Percentiles rank a stretch among this genome's conserved stretches.
Evolutionary conservation across 2,329 filamentous ascomycete genomes (phyloP).

Genomic region (Fragosphaeria purpurea): DNA sequence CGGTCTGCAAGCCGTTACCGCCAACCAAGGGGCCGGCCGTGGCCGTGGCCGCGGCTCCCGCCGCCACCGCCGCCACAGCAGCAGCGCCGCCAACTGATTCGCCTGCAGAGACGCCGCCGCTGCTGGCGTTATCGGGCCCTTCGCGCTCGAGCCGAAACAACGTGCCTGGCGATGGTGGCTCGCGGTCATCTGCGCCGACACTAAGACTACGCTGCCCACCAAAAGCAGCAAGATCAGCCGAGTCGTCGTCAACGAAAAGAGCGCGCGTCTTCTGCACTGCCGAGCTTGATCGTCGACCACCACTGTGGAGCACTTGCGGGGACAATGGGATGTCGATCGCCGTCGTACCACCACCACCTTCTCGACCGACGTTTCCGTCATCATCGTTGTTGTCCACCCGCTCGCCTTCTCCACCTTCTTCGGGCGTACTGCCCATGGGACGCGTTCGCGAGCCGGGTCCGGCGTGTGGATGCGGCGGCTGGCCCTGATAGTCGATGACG

Average conservation of each 20-base stretch:
- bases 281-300: slow-evolving; percentile 54
- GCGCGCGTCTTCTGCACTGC: slow-evolving; percentile 53
- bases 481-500: slow-evolving; percentile 55
- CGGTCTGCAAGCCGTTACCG: not conserved
- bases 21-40: no score
- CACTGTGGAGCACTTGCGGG: slow-evolving; percentile 43
- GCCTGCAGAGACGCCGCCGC: not conserved
- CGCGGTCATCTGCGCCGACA: slow-evolving; percentile 53
- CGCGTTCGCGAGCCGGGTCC: slow-evolving; percentile 10
- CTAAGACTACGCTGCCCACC: slow-evolving; percentile 57
- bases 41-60: not conserved
- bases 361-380: slow-evolving; percentile 17
- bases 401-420: not conserved
- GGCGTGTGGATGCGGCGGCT: slow-evolving; percentile 18
- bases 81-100: not conserved
- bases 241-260: slow-evolving; percentile 43
- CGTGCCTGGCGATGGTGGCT: slow-evolving; percentile 54
- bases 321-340: slow-evolving; percentile 68
- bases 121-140: slow-evolving; percentile 19
- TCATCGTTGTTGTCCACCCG: slow-evolving; percentile 3
- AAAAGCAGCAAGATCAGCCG: slow-evolving; percentile 46
- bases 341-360: slow-evolving; percentile 41
- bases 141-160: slow-evolving; percentile 40
- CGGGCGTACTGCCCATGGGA: not conserved
- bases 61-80: not conserved